A percentile compares a stretch with the other conserved stretches of the same genome.
Conservation (phyloP, 179 eudicot species). For the Heliamphora pulchella region DNA sequence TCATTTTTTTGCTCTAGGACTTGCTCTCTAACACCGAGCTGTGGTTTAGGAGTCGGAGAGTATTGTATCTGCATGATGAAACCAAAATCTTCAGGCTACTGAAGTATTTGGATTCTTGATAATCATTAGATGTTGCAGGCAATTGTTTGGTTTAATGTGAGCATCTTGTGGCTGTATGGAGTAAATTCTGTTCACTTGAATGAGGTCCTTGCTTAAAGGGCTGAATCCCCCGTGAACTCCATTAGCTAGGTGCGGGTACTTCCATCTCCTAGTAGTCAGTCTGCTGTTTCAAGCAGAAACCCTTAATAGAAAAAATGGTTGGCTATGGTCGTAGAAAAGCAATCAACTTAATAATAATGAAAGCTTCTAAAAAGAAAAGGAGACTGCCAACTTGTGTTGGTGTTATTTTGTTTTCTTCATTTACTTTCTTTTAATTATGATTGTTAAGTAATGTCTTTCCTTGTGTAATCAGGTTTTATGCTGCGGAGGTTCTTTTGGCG, state of each 20-base stretch:
- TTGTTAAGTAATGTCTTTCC: slow-evolving; percentile 4
- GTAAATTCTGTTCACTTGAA: not conserved
- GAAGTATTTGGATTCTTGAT: not conserved
- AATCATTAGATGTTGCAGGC: too few relatives aligned
- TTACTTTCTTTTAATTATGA: not conserved
- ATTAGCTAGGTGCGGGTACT: too few relatives aligned
- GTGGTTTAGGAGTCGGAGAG: not conserved
- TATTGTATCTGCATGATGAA: not conserved
- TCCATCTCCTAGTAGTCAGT: too few relatives aligned
- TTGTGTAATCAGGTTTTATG: slow-evolving; percentile 56
- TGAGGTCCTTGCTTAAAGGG: too few relatives aligned
- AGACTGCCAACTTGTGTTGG: not conserved
- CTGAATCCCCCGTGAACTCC: too few relatives aligned
- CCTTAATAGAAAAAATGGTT: not conserved
- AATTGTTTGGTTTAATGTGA: not conserved
- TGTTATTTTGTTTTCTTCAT: not conserved
- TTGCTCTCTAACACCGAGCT: not conserved
- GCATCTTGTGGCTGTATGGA: not conserved
- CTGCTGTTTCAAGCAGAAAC: too few relatives aligned
- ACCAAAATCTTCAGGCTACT: not conserved
- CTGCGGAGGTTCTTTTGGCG: slow-evolving; percentile 79
- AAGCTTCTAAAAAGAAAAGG: slow-evolving; percentile 3
- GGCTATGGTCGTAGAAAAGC: not conserved
- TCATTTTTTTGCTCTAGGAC: not conserved
- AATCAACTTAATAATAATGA: not conserved